A percentile compares a stretch with the other conserved stretches of the same genome.
phyloP scores from a whole-genome alignment of 140 eudicot genomes.

The Oenanthe javanica region DNA sequence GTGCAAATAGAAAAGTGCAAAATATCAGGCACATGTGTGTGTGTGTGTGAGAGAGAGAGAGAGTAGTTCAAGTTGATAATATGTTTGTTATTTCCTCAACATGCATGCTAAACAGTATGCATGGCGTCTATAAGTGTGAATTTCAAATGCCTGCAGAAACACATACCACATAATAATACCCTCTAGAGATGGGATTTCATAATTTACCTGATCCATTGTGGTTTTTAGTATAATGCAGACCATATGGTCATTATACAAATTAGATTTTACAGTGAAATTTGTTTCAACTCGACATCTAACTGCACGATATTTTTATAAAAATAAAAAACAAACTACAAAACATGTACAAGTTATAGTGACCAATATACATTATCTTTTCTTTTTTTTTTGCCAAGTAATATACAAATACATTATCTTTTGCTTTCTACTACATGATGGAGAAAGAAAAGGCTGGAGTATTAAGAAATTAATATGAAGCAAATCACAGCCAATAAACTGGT shows the following conservation, averaged over 20 bases:
- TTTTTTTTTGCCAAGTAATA: too few relatives aligned
- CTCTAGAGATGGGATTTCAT: neutral
- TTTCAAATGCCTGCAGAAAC: neutral
- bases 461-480: neutral
- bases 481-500: neutral
- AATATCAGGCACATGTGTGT: neutral
- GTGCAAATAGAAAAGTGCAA: constrained; percentile 11
- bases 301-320: neutral
- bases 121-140: neutral
- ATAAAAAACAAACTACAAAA: too few relatives aligned
- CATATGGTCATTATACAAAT: neutral
- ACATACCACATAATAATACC: neutral
- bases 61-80: neutral
- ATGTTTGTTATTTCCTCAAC: neutral
- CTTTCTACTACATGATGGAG: neutral
- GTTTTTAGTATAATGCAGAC: neutral
- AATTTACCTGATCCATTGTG: neutral
- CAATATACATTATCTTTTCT: neutral
- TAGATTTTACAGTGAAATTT: neutral
- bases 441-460: neutral
- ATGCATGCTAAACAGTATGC: neutral
- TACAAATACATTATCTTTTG: neutral
- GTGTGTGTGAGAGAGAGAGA: neutral
- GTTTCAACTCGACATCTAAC: neutral
- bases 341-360: neutral